Evolutionary conservation across 257 asterid genomes (phyloP).

Genomic region (Gardenia jasminoides): DNA sequence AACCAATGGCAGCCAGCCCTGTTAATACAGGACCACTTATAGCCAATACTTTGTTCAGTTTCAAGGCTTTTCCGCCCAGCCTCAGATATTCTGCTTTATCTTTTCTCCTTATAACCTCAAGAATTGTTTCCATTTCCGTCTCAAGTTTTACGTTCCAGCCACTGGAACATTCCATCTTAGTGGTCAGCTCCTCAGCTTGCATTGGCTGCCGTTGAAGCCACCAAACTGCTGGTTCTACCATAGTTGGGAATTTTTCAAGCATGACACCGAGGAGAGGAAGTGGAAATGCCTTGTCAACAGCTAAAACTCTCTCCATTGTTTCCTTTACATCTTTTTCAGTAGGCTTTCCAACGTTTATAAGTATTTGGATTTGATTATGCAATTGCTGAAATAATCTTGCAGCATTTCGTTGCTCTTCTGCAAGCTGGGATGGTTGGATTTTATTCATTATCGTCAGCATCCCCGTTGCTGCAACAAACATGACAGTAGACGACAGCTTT

Average conservation of each 20-base stretch:
- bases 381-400: slow-evolving; percentile 58
- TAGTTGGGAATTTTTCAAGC: slow-evolving; percentile 38
- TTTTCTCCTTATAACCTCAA: slow-evolving; percentile 28
- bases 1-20: slow-evolving; percentile 63
- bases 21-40: slow-evolving; percentile 56
- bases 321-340: slow-evolving; percentile 37
- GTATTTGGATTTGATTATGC: slow-evolving; percentile 42
- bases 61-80: slow-evolving; percentile 49
- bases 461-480: slow-evolving; percentile 40
- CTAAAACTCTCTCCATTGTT: slow-evolving; percentile 54
- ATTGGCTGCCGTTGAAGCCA: slow-evolving; percentile 42
- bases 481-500: slow-evolving; percentile 24
- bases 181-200: not conserved
- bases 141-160: slow-evolving; percentile 60
- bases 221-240: slow-evolving; percentile 48
- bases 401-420: slow-evolving; percentile 76
- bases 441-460: slow-evolving; percentile 33
- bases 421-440: slow-evolving; percentile 75
- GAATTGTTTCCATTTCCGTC: slow-evolving; percentile 48
- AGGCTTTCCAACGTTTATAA: slow-evolving; percentile 36
- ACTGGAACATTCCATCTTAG: slow-evolving; percentile 14
- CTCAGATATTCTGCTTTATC: slow-evolving; percentile 56
- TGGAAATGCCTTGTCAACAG: slow-evolving; percentile 65
- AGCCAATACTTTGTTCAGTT: slow-evolving; percentile 52
- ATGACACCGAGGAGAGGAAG: slow-evolving; percentile 38